phyloP scores from a whole-genome alignment of 345 rosid genomes.

The Rhizophora mangle region DNA sequence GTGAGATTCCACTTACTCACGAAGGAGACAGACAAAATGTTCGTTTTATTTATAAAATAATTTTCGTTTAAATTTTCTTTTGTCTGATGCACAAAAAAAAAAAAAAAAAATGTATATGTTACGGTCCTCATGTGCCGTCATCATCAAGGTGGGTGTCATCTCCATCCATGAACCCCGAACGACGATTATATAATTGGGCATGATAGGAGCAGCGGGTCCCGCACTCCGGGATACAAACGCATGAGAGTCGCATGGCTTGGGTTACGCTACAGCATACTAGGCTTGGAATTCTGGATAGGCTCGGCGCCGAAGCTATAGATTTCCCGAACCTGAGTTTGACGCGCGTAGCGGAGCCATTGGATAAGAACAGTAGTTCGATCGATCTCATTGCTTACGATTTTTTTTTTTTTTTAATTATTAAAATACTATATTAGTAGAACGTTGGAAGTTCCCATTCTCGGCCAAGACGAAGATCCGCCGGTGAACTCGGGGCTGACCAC shows the following conservation, averaged over 20 bases:
- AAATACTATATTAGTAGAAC: neutral
- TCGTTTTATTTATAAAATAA: no score
- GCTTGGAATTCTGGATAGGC: constrained; percentile 4
- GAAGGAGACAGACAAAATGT: no score
- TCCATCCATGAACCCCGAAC: no score
- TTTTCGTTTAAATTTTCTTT: no score
- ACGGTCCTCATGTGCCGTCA: neutral
- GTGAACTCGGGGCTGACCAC: constrained; percentile 14
- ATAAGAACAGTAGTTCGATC: constrained; percentile 21
- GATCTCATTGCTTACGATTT: constrained; percentile 24
- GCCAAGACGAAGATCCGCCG: constrained; percentile 36
- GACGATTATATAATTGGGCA: neutral
- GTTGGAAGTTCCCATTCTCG: constrained; percentile 29
- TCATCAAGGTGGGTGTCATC: neutral
- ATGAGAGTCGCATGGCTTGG: no score
- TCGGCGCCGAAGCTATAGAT: constrained; percentile 22
- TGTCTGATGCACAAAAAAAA: no score
- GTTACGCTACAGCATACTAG: no score
- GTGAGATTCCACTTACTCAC: no score
- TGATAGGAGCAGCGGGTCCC: neutral
- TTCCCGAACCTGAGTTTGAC: constrained; percentile 21
- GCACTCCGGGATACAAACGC: constrained; percentile 3
- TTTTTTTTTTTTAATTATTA: neutral
- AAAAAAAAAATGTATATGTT: neutral
- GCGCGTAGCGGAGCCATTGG: constrained; percentile 9